Evolutionary conservation across 345 rosid species (phyloP).

Genomic region (Eucalyptus lansdowneana): DNA sequence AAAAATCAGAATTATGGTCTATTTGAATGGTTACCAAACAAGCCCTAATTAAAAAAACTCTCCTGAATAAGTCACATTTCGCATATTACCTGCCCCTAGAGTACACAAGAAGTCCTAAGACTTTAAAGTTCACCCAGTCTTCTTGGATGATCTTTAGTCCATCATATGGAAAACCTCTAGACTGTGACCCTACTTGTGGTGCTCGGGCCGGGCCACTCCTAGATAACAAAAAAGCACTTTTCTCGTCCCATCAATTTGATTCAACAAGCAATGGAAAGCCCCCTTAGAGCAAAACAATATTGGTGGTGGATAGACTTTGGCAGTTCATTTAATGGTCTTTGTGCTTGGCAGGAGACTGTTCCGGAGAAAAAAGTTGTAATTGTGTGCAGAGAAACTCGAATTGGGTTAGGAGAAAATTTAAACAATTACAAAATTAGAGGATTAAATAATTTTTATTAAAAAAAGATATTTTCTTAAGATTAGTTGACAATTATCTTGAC

Average conservation of each 20-base stretch:
- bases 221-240: neutral
- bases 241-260: neutral
- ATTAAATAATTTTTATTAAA: neutral
- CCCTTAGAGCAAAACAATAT: neutral
- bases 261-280: neutral
- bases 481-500: neutral
- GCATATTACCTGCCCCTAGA: neutral
- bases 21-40: no score
- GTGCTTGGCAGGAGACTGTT: neutral
- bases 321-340: neutral
- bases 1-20: no score
- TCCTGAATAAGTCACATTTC: neutral
- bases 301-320: neutral
- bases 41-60: neutral
- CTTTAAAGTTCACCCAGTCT: neutral
- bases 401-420: neutral
- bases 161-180: neutral
- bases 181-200: neutral
- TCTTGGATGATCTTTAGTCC: neutral
- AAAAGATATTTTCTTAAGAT: neutral
- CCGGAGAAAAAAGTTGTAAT: neutral
- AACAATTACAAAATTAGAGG: neutral
- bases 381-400: neutral
- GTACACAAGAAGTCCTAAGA: neutral
- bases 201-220: neutral